Evolutionary conservation across 2,329 filamentous ascomycete genomes (phyloP).

Genomic region (Alternaria consortialis): DNA sequence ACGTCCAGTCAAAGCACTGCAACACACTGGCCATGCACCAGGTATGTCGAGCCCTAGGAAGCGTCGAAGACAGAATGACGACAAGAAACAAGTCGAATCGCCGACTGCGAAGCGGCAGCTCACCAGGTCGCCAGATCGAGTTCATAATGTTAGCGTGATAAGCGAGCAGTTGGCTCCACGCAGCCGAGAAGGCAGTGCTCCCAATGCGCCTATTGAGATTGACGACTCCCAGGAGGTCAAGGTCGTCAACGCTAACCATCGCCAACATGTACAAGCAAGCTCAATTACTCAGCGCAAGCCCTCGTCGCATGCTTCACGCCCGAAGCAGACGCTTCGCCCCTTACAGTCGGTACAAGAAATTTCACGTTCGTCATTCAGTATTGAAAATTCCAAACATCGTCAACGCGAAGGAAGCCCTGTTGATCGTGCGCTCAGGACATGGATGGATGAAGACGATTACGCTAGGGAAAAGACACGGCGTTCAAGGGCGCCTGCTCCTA

Average conservation of each 20-base stretch:
- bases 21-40: neutral
- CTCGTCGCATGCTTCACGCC: neutral
- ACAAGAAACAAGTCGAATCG: neutral
- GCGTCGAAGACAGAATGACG: slow-evolving; percentile 7
- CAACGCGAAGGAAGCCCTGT: neutral
- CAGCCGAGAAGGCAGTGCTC: slow-evolving; percentile 24
- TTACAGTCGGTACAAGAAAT: slow-evolving; percentile 18
- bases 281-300: neutral
- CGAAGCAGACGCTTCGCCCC: neutral
- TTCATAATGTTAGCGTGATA: neutral
- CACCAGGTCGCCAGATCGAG: neutral
- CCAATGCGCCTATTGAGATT: slow-evolving; percentile 33
- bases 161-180: neutral
- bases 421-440: neutral
- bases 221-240: slow-evolving; percentile 38
- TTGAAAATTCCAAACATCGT: neutral
- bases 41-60: slow-evolving; percentile 12
- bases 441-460: slow-evolving; percentile 5
- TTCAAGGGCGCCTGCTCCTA: neutral
- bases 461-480: neutral
- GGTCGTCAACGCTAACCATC: neutral
- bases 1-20: neutral
- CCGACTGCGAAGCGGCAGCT: slow-evolving; percentile 7
- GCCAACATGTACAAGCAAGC: neutral
- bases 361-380: neutral